Percentiles rank a stretch among this genome's conserved stretches.
Evolutionary conservation across 2,329 filamentous ascomycete species (phyloP).

Genomic region (Beauveria medogensis): DNA sequence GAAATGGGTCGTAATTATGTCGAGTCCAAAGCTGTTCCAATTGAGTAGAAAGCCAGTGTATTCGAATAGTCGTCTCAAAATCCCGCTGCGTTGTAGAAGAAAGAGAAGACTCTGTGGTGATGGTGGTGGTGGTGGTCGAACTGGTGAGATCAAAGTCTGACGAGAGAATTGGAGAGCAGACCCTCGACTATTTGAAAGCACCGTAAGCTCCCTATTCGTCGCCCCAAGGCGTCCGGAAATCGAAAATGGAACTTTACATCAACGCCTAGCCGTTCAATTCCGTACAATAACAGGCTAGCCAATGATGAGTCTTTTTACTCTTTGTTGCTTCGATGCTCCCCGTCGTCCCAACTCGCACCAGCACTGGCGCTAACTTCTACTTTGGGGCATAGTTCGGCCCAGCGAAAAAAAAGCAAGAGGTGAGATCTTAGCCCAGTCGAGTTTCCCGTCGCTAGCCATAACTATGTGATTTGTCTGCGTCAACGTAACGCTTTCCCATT

Average conservation of each 20-base stretch:
- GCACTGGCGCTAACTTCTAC: background rate
- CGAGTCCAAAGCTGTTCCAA: no score
- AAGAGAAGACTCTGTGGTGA: background rate
- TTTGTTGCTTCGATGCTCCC: background rate
- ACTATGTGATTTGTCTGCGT: no score
- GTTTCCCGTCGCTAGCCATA: background rate
- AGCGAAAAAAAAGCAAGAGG: background rate
- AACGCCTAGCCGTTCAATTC: constrained; percentile 9
- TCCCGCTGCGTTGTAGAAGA: background rate
- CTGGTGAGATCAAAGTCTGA: background rate
- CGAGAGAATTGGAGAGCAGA: background rate
- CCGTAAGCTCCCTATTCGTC: background rate
- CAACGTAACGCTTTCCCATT: constrained; percentile 9
- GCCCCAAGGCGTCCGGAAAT: background rate
- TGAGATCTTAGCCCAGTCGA: constrained; percentile 7
- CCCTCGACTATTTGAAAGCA: constrained; percentile 6
- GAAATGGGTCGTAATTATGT: no score
- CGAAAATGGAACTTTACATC: constrained; percentile 1
- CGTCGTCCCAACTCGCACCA: background rate
- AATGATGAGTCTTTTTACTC: background rate
- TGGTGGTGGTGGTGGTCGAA: background rate
- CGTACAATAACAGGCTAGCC: background rate
- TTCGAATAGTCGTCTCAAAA: no score
- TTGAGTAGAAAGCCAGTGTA: no score
- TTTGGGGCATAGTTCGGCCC: background rate